Evolutionary conservation across 306 rosid species (phyloP), one percentile per base, ranked within the genome.

Genomic region (Pyrus pyrifolia): DNA sequence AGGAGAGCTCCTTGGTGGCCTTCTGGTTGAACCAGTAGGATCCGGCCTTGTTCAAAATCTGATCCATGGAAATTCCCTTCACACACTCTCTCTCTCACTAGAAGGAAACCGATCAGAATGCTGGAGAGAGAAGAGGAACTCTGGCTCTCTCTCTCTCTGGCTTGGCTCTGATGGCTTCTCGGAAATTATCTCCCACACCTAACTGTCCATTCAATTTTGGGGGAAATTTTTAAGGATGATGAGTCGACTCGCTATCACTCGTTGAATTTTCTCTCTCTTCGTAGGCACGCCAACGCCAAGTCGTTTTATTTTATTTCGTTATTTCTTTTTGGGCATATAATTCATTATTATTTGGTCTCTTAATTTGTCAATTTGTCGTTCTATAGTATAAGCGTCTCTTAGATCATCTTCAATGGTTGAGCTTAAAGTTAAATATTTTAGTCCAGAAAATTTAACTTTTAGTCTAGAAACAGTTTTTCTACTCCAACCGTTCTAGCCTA

Each of bases 1-100:
- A 93, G 76, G 80, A 57, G 70, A 93, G 51, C 82, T 93, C 91
- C 83, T 78, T 93, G 89, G 45, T 85, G 80, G 96, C 96, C 82
- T 59, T 91, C 72, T 78, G 81, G 88, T 78, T 85, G 85, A 93
- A 93, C 98, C 98, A 93, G 80, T 91, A 93, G n/a, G 97, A 87
- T 2, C 98, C 97, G 29, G 87, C 96, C 83, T 91, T 93, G 86
- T 88, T 88, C 87, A 93, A 14, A 62, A 93, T 77, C 93, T 93
- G 89, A 87, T 93, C 95, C 98, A 91, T 93, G 35, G 2, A 3
- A 64, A 19, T 38, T 68, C 23, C 68, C 65, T 46, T 49, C 51
- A 62, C 21, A 11, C 55, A 2, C 55, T 2, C 25, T 17, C 17
- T 42, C 11, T 25, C 22, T 38, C 25, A 58, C 40, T 13, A 66